Percentiles rank a stretch among this genome's conserved stretches.
Conservation (phyloP, 73 alveolate species). For the Stentor roeselii region DNA sequence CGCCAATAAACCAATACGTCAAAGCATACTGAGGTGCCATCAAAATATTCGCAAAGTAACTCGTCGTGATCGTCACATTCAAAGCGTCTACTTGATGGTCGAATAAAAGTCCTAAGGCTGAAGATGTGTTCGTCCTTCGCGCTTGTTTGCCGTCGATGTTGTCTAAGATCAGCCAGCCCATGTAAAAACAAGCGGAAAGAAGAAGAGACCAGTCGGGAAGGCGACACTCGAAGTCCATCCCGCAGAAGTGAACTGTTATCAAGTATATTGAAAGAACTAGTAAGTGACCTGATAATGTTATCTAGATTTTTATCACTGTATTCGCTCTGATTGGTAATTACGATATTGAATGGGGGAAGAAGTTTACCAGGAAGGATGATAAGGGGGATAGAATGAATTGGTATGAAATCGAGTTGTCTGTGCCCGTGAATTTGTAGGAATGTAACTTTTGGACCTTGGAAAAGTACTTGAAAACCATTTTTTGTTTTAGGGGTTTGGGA, state of each 20-base stretch:
- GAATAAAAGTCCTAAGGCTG: conserved; percentile 77
- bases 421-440: neutral
- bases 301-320: neutral
- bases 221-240: neutral
- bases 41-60: conserved; percentile 7
- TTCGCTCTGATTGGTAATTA: neutral
- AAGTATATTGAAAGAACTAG: neutral
- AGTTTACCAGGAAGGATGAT: neutral
- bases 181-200: neutral
- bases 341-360: conserved; percentile 19
- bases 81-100: conserved; percentile 73
- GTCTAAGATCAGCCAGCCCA: conserved; percentile 56
- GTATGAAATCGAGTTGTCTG: neutral
- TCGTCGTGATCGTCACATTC: conserved; percentile 24
- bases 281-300: neutral
- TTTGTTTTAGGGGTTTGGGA: too few species aligned
- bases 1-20: neutral
- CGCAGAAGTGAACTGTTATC: neutral
- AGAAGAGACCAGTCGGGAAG: neutral
- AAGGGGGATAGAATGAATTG: neutral
- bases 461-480: neutral
- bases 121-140: conserved; percentile 63
- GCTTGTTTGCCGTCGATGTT: conserved; percentile 89
- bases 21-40: neutral
- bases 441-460: neutral